Evolutionary conservation across 176 grass and related monocot genomes (phyloP), one percentile per base, ranked within the genome.

Genomic region (Dactylis glomerata): DNA sequence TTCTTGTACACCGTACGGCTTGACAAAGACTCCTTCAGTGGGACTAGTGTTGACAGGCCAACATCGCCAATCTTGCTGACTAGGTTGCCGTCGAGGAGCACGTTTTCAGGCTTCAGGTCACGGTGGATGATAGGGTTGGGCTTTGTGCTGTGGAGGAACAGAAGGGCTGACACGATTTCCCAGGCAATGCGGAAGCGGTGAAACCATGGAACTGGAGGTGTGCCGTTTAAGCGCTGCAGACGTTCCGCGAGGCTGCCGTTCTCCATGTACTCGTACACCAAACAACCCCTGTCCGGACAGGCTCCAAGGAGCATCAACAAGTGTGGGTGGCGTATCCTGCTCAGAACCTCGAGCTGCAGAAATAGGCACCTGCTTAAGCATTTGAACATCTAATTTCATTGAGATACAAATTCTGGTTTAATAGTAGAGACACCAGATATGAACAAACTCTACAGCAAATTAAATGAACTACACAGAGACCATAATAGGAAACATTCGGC

Each of bases 241-340:
- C 91, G 72, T 72, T 98, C 96, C 31, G 93, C 96, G 64, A 98
- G 89, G 85, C 93, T 98, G 31, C 96, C 96, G 6, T 90, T 95
- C 87, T 98, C 91, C 96, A 98, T 95, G 80, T 95, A 98, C 75
- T 94, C 96, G 3, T 98, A 95, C 56, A 98, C 93, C 70, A 98
- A 82, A 87, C 96, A 98, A 37, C 87, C 81, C 61, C 32, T 80
- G 28, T 98, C 93, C n/a, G 92, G 91, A 81, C 93, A 94, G 32
- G 93, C 93, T 64, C 96, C 96, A 6, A 98, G 85, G 50, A 98
- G 87, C 73, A 92, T 66, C 50, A 98, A 46, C 73, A 98, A 80
- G 77, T 95, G 89, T 10, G 88, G 96, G 83, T 98, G 93, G 58
- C n/a, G 87, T 84, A 92, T 88, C 86, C 88, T 89, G 51, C 83